These are phyloP conservation scores for Xylaria scruposa DNA, from an alignment of 495 filamentous ascomycete genomes.

Conservation along the genomic window DNA sequence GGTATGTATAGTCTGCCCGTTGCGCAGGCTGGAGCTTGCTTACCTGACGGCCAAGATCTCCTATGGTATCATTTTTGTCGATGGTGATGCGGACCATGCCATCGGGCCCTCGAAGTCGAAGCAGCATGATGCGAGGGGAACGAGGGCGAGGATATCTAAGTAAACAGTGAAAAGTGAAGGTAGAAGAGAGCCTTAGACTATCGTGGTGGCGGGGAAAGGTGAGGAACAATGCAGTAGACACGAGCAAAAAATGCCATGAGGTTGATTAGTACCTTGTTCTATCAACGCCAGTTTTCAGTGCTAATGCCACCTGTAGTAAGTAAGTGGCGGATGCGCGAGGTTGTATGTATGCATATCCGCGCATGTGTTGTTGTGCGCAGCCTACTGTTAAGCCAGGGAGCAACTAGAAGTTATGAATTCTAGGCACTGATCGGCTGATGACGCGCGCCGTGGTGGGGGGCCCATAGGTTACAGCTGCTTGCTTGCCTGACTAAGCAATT, in stretches of 20 bases:
- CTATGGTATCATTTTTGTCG: conserved; percentile 62
- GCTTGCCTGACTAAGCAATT: background rate
- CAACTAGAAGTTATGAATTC: background rate
- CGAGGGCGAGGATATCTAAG: background rate
- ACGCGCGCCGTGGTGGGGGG: conserved; percentile 35
- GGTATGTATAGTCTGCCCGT: background rate
- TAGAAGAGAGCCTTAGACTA: background rate
- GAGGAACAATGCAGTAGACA: background rate
- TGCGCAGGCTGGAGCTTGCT: conserved; percentile 21
- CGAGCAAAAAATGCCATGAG: background rate
- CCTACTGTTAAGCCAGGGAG: background rate
- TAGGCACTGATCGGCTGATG: conserved; percentile 45
- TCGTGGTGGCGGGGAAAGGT: background rate
- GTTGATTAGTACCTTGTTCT: background rate
- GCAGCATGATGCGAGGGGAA: conserved; percentile 58
- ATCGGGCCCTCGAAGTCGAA: conserved; percentile 72
- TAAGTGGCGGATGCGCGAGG: background rate
- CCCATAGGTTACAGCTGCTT: background rate
- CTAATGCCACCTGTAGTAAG: too few species aligned
- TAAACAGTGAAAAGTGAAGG: background rate
- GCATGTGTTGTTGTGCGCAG: too few species aligned
- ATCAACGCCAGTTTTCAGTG: background rate
- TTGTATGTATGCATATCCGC: too few species aligned
- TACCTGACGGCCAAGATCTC: conserved; percentile 59
- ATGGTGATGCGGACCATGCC: conserved; percentile 72